Evolutionary conservation across 306 rosid species (phyloP).

Genomic region (Vigna mungo): DNA sequence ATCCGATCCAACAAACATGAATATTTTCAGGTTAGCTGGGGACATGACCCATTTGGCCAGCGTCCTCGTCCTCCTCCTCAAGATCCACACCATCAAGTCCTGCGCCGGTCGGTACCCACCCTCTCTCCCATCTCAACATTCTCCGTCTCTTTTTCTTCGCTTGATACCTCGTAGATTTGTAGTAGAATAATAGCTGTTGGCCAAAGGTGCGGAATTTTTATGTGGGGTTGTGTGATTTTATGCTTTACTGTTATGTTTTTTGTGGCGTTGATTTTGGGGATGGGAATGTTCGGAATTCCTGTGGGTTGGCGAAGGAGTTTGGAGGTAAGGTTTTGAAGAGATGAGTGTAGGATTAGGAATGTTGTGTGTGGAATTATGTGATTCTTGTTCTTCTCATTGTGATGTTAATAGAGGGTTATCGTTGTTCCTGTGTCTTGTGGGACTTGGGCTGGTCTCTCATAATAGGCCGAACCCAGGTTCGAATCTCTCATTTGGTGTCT

Average conservation of each 20-base stretch:
- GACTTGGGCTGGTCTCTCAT: neutral
- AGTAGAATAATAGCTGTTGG: neutral
- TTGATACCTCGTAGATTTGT: neutral
- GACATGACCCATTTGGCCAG: slow-evolving; percentile 93
- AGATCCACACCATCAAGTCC: slow-evolving; percentile 95
- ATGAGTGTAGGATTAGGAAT: neutral
- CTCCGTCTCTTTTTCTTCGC: neutral
- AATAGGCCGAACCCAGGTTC: neutral
- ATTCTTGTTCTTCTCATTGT: neutral
- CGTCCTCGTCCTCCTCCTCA: slow-evolving; percentile 86
- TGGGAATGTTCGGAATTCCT: neutral
- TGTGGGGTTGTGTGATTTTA: neutral
- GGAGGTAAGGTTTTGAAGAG: neutral
- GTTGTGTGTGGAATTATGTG: neutral
- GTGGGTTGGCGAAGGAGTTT: neutral
- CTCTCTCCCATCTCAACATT: neutral
- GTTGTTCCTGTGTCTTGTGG: neutral
- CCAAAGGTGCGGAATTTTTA: neutral
- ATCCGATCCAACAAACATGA: slow-evolving; percentile 63
- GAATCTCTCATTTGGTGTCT: neutral
- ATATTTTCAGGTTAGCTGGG: slow-evolving; percentile 88
- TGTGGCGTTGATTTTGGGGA: neutral
- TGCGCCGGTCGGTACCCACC: slow-evolving; percentile 71
- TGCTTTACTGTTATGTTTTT: neutral
- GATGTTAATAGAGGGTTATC: neutral